Percentiles rank a stretch among this genome's conserved stretches.
These are phyloP conservation scores for Alternaria arborescens DNA, from an alignment of 2,329 filamentous ascomycete genomes.

Conservation along the genomic window DNA sequence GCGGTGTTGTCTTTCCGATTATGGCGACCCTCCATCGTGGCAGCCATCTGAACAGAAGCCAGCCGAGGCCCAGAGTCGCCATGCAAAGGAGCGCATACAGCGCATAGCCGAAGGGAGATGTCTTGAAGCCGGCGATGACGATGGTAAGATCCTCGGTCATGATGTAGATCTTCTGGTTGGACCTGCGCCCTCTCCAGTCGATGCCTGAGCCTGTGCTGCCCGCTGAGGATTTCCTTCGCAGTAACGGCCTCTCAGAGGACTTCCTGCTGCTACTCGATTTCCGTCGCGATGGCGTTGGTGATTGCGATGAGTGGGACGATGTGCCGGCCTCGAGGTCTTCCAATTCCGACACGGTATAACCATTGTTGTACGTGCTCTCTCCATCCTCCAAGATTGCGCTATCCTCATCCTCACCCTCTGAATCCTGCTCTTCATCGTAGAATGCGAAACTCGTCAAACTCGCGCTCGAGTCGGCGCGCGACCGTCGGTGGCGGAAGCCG, in stretches of 20 bases:
- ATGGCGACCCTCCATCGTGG: slow-evolving; percentile 85
- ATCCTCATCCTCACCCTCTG: slow-evolving; percentile 44
- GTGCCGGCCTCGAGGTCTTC: slow-evolving; percentile 58
- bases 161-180: slow-evolving; percentile 92
- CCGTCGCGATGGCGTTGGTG: slow-evolving; percentile 55
- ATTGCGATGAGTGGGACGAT: slow-evolving; percentile 32
- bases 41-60: slow-evolving; percentile 87
- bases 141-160: slow-evolving; percentile 92
- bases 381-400: slow-evolving; percentile 46
- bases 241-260: slow-evolving; percentile 67
- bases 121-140: slow-evolving; percentile 89
- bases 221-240: slow-evolving; percentile 75
- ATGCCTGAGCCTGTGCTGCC: slow-evolving; percentile 72
- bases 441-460: slow-evolving; percentile 77
- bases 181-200: slow-evolving; percentile 66
- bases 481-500: slow-evolving; percentile 86
- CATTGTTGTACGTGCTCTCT: slow-evolving; percentile 44
- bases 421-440: slow-evolving; percentile 76
- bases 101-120: slow-evolving; percentile 72
- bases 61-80: slow-evolving; percentile 78
- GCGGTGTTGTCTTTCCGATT: slow-evolving; percentile 71
- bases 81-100: slow-evolving; percentile 76
- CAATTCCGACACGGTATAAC: slow-evolving; percentile 55
- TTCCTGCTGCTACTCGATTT: slow-evolving; percentile 70
- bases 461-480: slow-evolving; percentile 81